Base-by-base conservation (phyloP, 2,329 filamentous ascomycete species). In the Nannizziopsis barbatae region DNA sequence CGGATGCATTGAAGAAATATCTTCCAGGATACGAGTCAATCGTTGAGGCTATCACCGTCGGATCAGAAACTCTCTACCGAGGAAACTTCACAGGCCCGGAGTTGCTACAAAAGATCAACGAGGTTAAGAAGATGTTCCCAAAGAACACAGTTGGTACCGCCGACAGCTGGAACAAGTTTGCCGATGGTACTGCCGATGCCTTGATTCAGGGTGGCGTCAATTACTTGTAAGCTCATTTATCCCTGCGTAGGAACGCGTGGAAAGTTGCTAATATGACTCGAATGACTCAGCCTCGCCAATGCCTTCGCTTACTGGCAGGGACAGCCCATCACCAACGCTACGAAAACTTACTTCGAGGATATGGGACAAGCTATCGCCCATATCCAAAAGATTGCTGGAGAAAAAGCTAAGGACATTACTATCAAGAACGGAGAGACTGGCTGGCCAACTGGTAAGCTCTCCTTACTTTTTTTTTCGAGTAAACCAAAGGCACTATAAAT, bases 291-390 rank as follows among this genome's bases (percentile, higher is more conserved):
- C 49, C 69, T 86, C 52, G 72, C 76, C 61, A 85, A 86, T 60
- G 82, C 79, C 20, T 86, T 86, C 61, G 75, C 78, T 30, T 86
- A 83, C 72, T 85, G 82, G 82, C 82, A 86, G 63, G 79, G 75
- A 37, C 73, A 75, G 60, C 67, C 68, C 40, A 75, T 75, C 53
- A 66, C 68, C 49, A 77, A 81, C 57, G 76, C 77, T 31, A 76
- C 76, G 36, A 64, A 73, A 51, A 79, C 75, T 46, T 84, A 82
- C 69, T 77, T 84, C 56, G 75, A 83, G 57, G 81, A 84, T 58
- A 77, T 84, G 62, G 71, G 72, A 57, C 76, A 80, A 63, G 81
- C 80, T 18, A 73, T 81, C 55, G 67, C 65, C 12, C 80, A 77
- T 59, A 77, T 86, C 53, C 78, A 83, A 65, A 62, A 71, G 51